phyloP scores from a whole-genome alignment of 208 protist species.

The Leishmania turanica region DNA sequence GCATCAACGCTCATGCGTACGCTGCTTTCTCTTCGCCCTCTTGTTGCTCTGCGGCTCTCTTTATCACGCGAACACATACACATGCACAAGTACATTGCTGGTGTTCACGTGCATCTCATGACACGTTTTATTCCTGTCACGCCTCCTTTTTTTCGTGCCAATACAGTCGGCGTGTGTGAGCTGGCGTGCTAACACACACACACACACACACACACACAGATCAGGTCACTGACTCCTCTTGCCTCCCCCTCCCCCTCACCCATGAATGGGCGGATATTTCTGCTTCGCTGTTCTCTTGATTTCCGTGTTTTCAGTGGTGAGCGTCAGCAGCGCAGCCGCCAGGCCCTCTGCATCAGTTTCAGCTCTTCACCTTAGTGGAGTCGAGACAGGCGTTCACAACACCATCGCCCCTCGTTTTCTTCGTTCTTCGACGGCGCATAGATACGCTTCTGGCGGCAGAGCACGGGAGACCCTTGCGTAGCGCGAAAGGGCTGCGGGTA shows the following conservation, averaged over 20 bases:
- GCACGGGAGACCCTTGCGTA: neutral
- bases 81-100: neutral
- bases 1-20: neutral
- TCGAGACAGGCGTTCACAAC: neutral
- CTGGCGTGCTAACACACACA: neutral
- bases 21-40: neutral
- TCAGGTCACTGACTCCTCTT: neutral
- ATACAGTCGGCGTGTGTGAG: neutral
- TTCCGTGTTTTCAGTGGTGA: neutral
- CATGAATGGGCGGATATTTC: neutral
- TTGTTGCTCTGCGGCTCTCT: neutral
- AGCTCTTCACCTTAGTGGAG: neutral
- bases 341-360: neutral
- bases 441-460: neutral
- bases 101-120: neutral
- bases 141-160: neutral
- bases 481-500: neutral
- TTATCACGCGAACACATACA: constrained; percentile 7
- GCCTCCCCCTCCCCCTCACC: neutral
- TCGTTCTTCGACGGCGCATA: neutral
- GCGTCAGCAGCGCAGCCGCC: neutral
- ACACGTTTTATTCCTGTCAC: neutral
- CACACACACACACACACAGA: neutral
- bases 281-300: neutral
- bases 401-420: neutral